Conservation (phyloP, 495 filamentous ascomycete species). For the Apodospora peruviana region DNA sequence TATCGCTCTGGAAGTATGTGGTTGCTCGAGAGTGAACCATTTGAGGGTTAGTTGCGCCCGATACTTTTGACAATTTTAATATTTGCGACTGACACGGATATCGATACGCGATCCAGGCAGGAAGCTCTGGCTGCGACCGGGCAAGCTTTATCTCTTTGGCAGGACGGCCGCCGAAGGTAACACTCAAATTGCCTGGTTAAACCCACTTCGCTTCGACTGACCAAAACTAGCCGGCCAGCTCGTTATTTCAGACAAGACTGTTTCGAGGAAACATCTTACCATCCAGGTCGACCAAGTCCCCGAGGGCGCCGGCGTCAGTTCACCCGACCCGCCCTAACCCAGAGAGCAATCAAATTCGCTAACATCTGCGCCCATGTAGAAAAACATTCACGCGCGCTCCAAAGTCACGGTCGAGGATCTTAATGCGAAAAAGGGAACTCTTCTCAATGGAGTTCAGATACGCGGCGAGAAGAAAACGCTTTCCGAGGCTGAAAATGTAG, state of each 20-base stretch:
- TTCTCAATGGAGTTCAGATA: constrained; percentile 65
- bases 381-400: constrained; percentile 57
- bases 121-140: constrained; percentile 76
- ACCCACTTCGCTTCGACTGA: constrained; percentile 11
- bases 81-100: not conserved
- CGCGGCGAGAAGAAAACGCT: constrained; percentile 49
- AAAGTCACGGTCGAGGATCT: constrained; percentile 61
- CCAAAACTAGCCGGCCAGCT: constrained; percentile 47
- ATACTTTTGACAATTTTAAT: not conserved
- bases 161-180: constrained; percentile 50
- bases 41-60: constrained; percentile 34
- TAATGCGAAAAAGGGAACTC: constrained; percentile 73
- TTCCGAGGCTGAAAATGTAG: constrained; percentile 51
- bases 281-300: constrained; percentile 63
- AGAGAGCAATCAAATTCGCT: too few relatives aligned
- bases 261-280: constrained; percentile 86
- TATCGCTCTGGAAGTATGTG: constrained; percentile 43
- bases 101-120: constrained; percentile 46
- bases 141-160: constrained; percentile 76
- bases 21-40: constrained; percentile 52
- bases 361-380: too few relatives aligned
- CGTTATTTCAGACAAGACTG: constrained; percentile 62
- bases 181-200: constrained; percentile 2
- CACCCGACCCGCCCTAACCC: too few relatives aligned
- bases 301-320: constrained; percentile 64